Evolutionary conservation across 2,329 filamentous ascomycete species (phyloP).

Genomic region (Pseudocercospora macadamiae): DNA sequence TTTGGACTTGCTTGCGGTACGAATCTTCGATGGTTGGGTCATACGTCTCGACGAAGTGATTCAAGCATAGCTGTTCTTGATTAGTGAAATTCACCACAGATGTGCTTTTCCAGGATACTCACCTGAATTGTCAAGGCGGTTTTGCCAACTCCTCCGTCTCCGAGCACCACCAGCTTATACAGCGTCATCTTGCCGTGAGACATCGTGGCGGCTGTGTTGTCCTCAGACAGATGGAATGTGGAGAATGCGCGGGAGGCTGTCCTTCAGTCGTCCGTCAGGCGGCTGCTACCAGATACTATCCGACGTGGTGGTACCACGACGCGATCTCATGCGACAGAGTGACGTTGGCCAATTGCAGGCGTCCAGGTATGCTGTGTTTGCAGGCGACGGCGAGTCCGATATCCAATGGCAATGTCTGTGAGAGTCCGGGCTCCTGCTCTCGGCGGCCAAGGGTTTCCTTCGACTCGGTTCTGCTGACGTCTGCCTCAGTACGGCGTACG

Average conservation of each 20-base stretch:
- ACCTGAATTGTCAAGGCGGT: constrained; percentile 95
- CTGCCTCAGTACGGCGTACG: background rate
- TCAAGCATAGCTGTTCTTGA: constrained; percentile 76
- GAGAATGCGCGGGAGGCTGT: constrained; percentile 18
- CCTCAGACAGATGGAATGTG: constrained; percentile 8
- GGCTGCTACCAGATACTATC: constrained; percentile 19
- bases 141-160: constrained; percentile 97
- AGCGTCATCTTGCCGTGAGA: constrained; percentile 45
- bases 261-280: constrained; percentile 12
- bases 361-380: constrained; percentile 19
- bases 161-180: constrained; percentile 95
- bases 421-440: constrained; percentile 9
- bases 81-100: constrained; percentile 7
- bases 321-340: constrained; percentile 17
- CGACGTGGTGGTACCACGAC: constrained; percentile 7
- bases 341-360: constrained; percentile 18
- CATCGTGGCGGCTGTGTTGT: constrained; percentile 28
- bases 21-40: constrained; percentile 71
- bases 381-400: constrained; percentile 13
- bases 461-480: background rate
- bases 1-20: constrained; percentile 73
- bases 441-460: constrained; percentile 1
- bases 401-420: constrained; percentile 18
- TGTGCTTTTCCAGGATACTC: background rate
- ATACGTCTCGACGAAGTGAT: constrained; percentile 96